Evolutionary conservation across 2,329 filamentous ascomycete species (phyloP).

Genomic region (Ophiostoma triangulosporum): DNA sequence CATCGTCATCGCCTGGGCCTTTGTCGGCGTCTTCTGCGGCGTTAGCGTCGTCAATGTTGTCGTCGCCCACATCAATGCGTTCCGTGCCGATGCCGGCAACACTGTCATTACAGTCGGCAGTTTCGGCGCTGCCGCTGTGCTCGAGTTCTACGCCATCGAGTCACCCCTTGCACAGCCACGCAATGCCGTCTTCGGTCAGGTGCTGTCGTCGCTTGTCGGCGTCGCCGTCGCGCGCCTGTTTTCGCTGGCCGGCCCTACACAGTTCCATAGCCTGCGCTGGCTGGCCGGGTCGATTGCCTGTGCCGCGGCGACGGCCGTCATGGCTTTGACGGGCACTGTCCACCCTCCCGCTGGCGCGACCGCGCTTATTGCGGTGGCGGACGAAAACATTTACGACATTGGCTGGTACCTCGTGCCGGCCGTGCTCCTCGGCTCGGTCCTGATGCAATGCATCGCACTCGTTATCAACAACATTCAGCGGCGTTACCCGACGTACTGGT

Average conservation of each 20-base stretch:
- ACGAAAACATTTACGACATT: constrained; percentile 36
- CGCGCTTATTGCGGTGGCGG: constrained; percentile 52
- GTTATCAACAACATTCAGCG: constrained; percentile 57
- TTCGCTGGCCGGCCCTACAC: constrained; percentile 25
- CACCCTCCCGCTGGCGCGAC: constrained; percentile 67
- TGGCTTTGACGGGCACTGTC: constrained; percentile 58
- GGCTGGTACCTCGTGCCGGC: constrained; percentile 59
- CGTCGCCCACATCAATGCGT: constrained; percentile 38
- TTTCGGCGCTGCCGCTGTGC: constrained; percentile 63
- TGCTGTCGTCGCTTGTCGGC: constrained; percentile 47
- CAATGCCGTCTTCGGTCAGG: constrained; percentile 53
- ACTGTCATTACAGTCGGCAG: constrained; percentile 52
- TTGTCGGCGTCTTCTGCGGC: constrained; percentile 50
- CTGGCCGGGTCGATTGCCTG: constrained; percentile 53
- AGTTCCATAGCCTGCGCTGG: constrained; percentile 42
- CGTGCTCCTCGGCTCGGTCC: constrained; percentile 41
- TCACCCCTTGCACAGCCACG: constrained; percentile 62
- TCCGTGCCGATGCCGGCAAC: constrained; percentile 31
- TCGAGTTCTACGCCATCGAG: constrained; percentile 59
- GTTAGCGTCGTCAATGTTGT: constrained; percentile 46
- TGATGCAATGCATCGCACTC: constrained; percentile 51
- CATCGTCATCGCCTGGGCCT: constrained; percentile 45
- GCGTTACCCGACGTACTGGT: constrained; percentile 59
- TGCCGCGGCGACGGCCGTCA: constrained; percentile 46
- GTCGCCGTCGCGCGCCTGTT: constrained; percentile 54